Base-by-base conservation (phyloP, 139 green algal species). In the Chlamydomonas sphaeroides region DNA sequence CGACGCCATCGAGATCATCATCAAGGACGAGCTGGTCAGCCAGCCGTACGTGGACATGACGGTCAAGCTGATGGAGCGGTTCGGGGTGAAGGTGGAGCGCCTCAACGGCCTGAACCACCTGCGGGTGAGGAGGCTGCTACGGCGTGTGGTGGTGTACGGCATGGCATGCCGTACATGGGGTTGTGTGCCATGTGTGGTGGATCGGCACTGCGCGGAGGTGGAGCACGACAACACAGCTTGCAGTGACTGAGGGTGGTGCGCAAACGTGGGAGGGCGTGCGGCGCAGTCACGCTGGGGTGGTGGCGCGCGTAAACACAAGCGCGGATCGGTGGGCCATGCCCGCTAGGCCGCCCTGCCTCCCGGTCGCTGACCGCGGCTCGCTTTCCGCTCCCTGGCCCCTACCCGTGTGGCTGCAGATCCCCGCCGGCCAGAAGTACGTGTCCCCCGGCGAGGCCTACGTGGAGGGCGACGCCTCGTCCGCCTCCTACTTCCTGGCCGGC, bases 11-110 rank as follows among this genome's bases (percentile, higher is more conserved):
- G 90, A 94, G 70, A 95, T 98, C 65, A 84, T 90, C 25, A 98
- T 98, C 79, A 91, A 79, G n/a, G 96, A 99, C 84, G 92, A 98
- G 89, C 92, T 99, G 20, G 90, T 99, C 10, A 95, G 85, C 30
- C 89, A 98, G 92, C 97, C 97, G 1, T 99, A 99, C 83, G 95
- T 99, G 49, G 95, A 98, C 84, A 99, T 99, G 97, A 99, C 97
- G 1, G 87, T 99, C 39, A 95, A 96, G 86, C 93, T 99, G 14
- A 99, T 99, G 97, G 90, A 98, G 91, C 88, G 93, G 21, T 98
- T 98, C 88, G 95, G 95, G 1, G 92, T 97, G 32, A 85, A 87
- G 84, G 94, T 98, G 73, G 81, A 98, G 65, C 78, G 80, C 51
- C 78, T 97, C 51, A 88, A 98, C 56, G 95, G 95, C 0, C 85